phyloP scores from a whole-genome alignment of 257 asterid species.

The Gentiana straminea region DNA sequence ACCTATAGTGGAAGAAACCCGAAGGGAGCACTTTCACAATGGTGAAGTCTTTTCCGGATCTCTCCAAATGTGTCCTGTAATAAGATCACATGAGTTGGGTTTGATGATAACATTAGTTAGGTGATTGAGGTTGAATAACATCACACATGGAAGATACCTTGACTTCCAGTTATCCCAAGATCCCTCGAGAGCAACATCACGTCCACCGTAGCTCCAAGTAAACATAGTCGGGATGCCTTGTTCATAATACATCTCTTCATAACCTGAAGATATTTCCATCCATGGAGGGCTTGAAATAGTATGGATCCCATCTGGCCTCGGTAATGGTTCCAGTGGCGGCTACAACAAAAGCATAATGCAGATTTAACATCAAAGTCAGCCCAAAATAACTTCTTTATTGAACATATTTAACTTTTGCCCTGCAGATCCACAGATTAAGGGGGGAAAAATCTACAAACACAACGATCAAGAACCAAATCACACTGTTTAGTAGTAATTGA shows the following conservation, averaged over 20 bases:
- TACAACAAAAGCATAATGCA: constrained; percentile 12
- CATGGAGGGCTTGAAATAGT: constrained; percentile 63
- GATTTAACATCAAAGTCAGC: too few relatives aligned
- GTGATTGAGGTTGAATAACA: constrained; percentile 2
- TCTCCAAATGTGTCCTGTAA: constrained; percentile 78
- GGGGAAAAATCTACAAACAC: too few relatives aligned
- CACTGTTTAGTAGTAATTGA: too few relatives aligned
- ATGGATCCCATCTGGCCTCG: constrained; percentile 80
- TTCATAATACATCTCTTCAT: constrained; percentile 52
- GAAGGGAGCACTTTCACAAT: constrained; percentile 93
- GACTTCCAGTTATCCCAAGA: constrained; percentile 99
- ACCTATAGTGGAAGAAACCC: constrained; percentile 88
- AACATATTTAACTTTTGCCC: too few relatives aligned
- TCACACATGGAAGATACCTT: constrained; percentile 31
- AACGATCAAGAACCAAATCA: too few relatives aligned
- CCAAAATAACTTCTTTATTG: too few relatives aligned
- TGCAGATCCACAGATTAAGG: too few relatives aligned
- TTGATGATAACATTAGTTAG: constrained; percentile 12
- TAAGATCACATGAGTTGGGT: not conserved
- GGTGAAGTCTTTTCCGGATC: constrained; percentile 95
- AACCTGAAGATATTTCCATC: constrained; percentile 66
- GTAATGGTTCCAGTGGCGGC: constrained; percentile 91
- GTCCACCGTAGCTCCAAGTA: constrained; percentile 80
- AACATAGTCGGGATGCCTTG: constrained; percentile 91
- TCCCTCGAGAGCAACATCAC: constrained; percentile 86